These are phyloP conservation scores for Balakata baccata DNA, from an alignment of 345 rosid genomes.

Conservation along the genomic window DNA sequence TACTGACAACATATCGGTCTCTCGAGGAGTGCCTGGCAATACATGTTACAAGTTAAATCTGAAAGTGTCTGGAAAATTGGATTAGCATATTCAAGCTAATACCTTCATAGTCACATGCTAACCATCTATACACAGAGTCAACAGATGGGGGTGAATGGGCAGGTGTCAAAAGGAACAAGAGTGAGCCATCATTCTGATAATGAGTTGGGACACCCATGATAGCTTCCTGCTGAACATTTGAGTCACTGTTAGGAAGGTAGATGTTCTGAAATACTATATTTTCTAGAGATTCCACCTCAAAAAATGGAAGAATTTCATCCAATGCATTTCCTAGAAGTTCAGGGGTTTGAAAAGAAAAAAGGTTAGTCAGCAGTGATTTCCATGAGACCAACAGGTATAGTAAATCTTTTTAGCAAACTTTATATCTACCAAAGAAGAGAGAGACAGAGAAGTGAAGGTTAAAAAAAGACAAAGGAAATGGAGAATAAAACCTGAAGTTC, in stretches of 20 bases:
- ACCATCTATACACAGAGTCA: slow-evolving; percentile 59
- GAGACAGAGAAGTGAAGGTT: background rate
- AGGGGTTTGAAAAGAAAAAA: background rate
- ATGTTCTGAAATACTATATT: slow-evolving; percentile 27
- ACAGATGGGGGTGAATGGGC: slow-evolving; percentile 65
- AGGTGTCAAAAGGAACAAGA: slow-evolving; percentile 63
- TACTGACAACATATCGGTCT: slow-evolving; percentile 14
- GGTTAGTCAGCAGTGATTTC: slow-evolving; percentile 33
- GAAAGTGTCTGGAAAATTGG: slow-evolving; percentile 17
- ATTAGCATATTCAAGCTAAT: slow-evolving; percentile 19
- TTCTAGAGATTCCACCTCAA: slow-evolving; percentile 27
- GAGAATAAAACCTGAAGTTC: slow-evolving; percentile 43
- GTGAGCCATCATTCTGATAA: slow-evolving; percentile 74
- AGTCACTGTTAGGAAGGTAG: slow-evolving; percentile 15
- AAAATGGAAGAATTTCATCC: slow-evolving; percentile 46
- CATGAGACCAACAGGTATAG: slow-evolving; percentile 6
- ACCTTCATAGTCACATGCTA: slow-evolving; percentile 47
- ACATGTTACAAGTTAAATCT: slow-evolving; percentile 7
- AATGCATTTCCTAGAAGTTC: slow-evolving; percentile 33
- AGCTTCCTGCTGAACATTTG: slow-evolving; percentile 36
- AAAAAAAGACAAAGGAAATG: background rate
- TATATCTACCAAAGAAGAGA: background rate
- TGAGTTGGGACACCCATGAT: slow-evolving; percentile 55
- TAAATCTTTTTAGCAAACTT: background rate
- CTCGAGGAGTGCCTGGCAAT: slow-evolving; percentile 34